These are phyloP conservation scores for Hymenoscyphus occultus DNA, from an alignment of 2,329 filamentous ascomycete genomes.

Conservation along the genomic window DNA sequence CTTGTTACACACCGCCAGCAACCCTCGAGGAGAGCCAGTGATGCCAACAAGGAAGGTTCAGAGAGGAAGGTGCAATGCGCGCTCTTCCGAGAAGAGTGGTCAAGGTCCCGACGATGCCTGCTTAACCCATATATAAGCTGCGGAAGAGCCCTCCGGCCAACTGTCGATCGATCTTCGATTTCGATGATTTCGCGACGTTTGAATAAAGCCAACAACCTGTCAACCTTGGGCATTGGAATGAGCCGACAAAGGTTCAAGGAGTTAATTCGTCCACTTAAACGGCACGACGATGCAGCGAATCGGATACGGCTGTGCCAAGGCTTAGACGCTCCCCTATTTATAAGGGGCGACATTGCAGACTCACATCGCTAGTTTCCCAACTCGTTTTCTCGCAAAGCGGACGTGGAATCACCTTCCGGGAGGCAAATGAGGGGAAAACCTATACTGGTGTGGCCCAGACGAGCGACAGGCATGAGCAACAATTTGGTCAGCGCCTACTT, in stretches of 20 bases:
- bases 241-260: neutral
- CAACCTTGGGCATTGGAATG: conserved; percentile 1
- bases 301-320: conserved; percentile 9
- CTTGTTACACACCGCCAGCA: conserved; percentile 15
- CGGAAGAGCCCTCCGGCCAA: conserved; percentile 5
- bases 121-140: neutral
- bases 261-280: neutral
- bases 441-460: neutral
- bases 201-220: conserved; percentile 1
- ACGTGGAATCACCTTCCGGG: conserved; percentile 1
- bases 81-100: conserved; percentile 7
- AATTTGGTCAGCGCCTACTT: neutral
- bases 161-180: neutral
- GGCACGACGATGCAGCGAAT: conserved; percentile 11
- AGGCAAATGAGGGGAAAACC: neutral
- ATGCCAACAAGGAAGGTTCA: neutral
- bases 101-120: conserved; percentile 7
- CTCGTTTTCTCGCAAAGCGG: conserved; percentile 1
- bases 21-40: neutral
- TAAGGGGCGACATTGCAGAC: neutral
- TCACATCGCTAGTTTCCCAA: neutral
- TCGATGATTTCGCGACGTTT: neutral
- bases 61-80: conserved; percentile 9
- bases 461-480: neutral
- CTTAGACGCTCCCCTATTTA: neutral